Evolutionary conservation across 2,329 filamentous ascomycete genomes (phyloP).

Genomic region (Trichoderma sp.): DNA sequence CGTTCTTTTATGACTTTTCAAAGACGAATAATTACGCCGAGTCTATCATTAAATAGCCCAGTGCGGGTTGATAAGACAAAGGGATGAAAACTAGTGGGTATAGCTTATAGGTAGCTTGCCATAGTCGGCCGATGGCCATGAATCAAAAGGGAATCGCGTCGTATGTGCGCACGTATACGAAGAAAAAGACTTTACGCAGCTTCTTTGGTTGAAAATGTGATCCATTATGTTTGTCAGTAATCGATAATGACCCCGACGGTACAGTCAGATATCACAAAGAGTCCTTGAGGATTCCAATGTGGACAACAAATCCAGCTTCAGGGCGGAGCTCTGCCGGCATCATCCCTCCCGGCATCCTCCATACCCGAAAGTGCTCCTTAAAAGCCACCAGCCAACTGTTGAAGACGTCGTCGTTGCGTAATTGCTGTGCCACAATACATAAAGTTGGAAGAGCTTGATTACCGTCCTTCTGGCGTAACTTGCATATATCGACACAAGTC

Average conservation of each 20-base stretch:
- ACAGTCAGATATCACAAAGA: neutral
- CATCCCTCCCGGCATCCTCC: constrained; percentile 67
- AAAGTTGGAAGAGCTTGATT: constrained; percentile 53
- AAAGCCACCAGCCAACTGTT: constrained; percentile 75
- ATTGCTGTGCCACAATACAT: constrained; percentile 83
- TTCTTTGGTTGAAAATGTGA: neutral
- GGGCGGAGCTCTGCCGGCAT: constrained; percentile 58
- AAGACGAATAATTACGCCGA: neutral
- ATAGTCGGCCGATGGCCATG: constrained; percentile 16
- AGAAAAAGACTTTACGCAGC: neutral
- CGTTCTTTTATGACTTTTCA: neutral
- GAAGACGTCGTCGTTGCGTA: constrained; percentile 81
- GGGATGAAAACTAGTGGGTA: neutral
- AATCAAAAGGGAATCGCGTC: constrained; percentile 10
- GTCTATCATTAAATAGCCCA: constrained; percentile 13
- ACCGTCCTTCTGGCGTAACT: constrained; percentile 43
- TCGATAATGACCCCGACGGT: neutral
- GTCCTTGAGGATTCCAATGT: constrained; percentile 64
- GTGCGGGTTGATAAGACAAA: constrained; percentile 6
- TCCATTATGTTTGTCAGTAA: neutral
- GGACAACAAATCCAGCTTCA: constrained; percentile 75
- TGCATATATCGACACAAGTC: constrained; percentile 73
- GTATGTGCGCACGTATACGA: constrained; percentile 3
- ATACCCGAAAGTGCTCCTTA: constrained; percentile 63
- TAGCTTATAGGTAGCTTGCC: neutral